Evolutionary conservation across 495 filamentous ascomycete genomes (phyloP).

Genomic region (Amphirosellinia nigrospora): DNA sequence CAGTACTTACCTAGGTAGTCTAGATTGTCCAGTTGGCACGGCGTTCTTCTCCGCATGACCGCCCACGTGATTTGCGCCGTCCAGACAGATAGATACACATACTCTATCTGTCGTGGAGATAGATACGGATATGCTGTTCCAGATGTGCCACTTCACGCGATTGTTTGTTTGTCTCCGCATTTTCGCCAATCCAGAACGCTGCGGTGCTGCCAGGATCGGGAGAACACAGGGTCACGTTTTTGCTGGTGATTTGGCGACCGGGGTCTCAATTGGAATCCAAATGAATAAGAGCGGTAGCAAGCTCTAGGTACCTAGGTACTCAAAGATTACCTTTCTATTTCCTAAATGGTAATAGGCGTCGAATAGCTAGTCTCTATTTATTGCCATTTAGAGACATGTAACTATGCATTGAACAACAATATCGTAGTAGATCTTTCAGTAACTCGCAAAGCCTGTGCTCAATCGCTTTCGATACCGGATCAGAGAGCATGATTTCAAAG

Average conservation of each 20-base stretch:
- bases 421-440: background rate
- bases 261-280: background rate
- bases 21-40: conserved; percentile 2
- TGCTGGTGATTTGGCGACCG: background rate
- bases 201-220: background rate
- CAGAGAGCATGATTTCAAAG: no score
- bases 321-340: background rate
- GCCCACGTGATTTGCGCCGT: conserved; percentile 20
- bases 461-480: no score
- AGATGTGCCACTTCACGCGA: background rate
- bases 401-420: no score
- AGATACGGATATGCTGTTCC: background rate
- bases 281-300: background rate
- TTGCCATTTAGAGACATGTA: background rate
- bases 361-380: background rate
- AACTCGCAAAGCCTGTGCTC: background rate
- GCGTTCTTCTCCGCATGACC: conserved; percentile 11
- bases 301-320: background rate
- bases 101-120: background rate
- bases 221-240: background rate
- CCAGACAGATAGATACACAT: background rate
- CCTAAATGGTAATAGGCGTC: background rate
- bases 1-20: background rate
- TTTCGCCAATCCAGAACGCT: background rate
- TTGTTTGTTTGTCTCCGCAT: conserved; percentile 2